Evolutionary conservation across 2,329 filamentous ascomycete species (phyloP), one percentile per base, ranked within the genome.

Genomic region (Pseudogymnoascus sp.): DNA sequence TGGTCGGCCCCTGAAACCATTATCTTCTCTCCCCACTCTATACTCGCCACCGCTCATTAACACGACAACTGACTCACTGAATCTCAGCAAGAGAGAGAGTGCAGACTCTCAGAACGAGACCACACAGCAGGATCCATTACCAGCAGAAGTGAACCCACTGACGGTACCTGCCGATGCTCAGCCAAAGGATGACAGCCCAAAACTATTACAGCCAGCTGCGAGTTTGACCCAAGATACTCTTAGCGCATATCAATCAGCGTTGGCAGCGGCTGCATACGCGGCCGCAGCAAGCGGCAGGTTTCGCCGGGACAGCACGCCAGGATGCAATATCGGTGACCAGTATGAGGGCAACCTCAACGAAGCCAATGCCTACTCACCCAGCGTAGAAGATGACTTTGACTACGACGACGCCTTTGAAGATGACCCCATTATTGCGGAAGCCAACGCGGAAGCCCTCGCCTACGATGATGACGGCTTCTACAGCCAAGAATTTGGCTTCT

Each of bases 401-500:
- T 83, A 82, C 61, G 80, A 82, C 66, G 83, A 86, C 63, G 84
- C 87, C 47, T 80, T 89, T 58, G 89, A 90, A 62, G 91, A 97
- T 66, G 92, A 97, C 67, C 85, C 86, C 32, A 94, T 97, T 67
- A 95, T 99, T 63, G 93, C 92, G 0, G 94, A 91, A 62, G 94
- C 94, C 4, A 99, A 99, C 67, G 92, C 93, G 0, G 92, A 94
- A 71, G 94, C 89, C 1, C 79, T 99, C 6, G 93, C 94, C 50
- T 92, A 91, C 66, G 94, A 99, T 69, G 87, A 87, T 6, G 93
- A 97, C 65, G 93, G 91, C 0, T 95, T 94, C 77, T 99, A 99
- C 70, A 94, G 94, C 0, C 88, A 91, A 67, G 94, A 99, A 72
- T 99, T 99, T 70, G 92, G 91, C 0, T 99, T 99, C 73, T 99